Evolutionary conservation across 2,329 filamentous ascomycete species (phyloP).

Genomic region (Fusarium sp.): DNA sequence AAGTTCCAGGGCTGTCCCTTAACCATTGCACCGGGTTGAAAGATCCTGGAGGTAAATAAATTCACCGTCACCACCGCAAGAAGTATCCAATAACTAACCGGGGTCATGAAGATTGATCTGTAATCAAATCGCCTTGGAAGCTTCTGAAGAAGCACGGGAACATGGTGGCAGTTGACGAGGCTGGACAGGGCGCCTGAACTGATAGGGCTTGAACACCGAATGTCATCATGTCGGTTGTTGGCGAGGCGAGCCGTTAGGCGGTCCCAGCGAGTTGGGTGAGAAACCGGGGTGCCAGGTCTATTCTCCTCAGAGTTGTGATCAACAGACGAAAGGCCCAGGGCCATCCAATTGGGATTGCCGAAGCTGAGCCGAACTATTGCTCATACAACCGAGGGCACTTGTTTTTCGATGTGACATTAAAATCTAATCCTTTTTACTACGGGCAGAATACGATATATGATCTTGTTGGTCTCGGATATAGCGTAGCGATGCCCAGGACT

Average conservation of each 20-base stretch:
- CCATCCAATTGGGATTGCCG: slow-evolving; percentile 11
- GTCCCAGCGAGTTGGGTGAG: slow-evolving; percentile 42
- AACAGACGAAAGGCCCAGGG: slow-evolving; percentile 8
- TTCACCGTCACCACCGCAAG: slow-evolving; percentile 36
- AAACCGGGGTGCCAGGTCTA: slow-evolving; percentile 28
- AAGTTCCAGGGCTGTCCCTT: slow-evolving; percentile 26
- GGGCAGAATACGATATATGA: slow-evolving; percentile 11
- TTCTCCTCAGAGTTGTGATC: slow-evolving; percentile 32
- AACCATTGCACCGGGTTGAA: slow-evolving; percentile 15
- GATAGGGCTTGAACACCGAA: slow-evolving; percentile 37
- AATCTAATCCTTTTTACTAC: slow-evolving; percentile 4
- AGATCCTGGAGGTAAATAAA: neutral
- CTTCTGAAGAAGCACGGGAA: slow-evolving; percentile 16
- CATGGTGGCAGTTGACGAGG: slow-evolving; percentile 1
- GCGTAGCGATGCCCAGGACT: slow-evolving; percentile 12
- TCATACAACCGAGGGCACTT: neutral
- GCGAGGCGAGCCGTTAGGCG: slow-evolving; percentile 43
- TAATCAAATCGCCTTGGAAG: slow-evolving; percentile 26
- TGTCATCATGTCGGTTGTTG: slow-evolving; percentile 44
- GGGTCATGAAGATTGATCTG: slow-evolving; percentile 28
- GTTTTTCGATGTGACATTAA: neutral
- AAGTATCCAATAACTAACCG: slow-evolving; percentile 3
- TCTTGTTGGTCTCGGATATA: slow-evolving; percentile 21
- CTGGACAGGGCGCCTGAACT: slow-evolving; percentile 11
- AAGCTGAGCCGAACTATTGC: slow-evolving; percentile 12